These are phyloP conservation scores for Colletotrichum trifolii DNA, from an alignment of 2,329 filamentous ascomycete species.

Conservation along the genomic window DNA sequence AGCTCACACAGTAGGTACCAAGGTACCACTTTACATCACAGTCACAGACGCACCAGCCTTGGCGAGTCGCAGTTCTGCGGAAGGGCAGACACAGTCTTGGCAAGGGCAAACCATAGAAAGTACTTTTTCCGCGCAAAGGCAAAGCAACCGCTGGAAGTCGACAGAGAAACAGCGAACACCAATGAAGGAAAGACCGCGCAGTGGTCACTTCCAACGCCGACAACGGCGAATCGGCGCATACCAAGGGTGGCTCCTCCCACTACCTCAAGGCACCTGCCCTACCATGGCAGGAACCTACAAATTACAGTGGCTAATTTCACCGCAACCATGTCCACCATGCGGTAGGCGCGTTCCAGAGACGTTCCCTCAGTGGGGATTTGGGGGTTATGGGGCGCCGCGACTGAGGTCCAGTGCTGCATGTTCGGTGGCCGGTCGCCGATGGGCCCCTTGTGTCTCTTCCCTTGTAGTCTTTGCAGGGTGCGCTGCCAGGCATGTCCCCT, in stretches of 20 bases:
- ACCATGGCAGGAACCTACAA: too few relatives aligned
- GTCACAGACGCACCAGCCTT: neutral
- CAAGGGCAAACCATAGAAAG: constrained; percentile 3
- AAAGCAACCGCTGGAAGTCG: neutral
- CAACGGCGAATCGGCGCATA: constrained; percentile 17
- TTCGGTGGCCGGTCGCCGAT: constrained; percentile 34
- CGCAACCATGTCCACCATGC: too few relatives aligned
- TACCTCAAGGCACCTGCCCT: neutral
- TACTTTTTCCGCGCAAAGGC: constrained; percentile 1
- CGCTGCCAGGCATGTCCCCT: neutral
- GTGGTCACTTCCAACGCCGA: neutral
- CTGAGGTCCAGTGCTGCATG: constrained; percentile 26
- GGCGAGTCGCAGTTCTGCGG: neutral
- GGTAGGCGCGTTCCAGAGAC: constrained; percentile 14
- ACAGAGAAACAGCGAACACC: constrained; percentile 10
- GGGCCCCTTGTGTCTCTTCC: constrained; percentile 4
- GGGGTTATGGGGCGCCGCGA: neutral
- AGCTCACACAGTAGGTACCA: too few relatives aligned
- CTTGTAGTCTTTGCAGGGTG: neutral
- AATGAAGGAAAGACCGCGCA: neutral
- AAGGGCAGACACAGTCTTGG: neutral
- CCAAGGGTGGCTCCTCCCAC: constrained; percentile 7
- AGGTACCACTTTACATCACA: neutral
- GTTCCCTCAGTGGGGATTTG: constrained; percentile 26
- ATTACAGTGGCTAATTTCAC: too few relatives aligned